Percentiles rank a stretch among this genome's conserved stretches.
These are phyloP conservation scores for Cadophora malorum DNA, from an alignment of 2,329 filamentous ascomycete genomes.

Conservation along the genomic window DNA sequence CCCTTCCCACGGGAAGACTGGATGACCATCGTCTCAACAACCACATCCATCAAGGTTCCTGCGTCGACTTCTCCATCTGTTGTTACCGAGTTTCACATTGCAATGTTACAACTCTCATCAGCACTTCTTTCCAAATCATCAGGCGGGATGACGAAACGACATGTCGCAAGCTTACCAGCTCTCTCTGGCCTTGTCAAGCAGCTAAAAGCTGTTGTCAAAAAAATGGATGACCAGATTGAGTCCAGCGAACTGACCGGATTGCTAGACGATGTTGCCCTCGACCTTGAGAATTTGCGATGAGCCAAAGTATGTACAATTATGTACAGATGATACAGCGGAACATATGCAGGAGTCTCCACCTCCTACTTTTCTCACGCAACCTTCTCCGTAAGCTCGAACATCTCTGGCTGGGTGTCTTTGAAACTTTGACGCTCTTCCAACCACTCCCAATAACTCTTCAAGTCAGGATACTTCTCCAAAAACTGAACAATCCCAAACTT, in stretches of 20 bases:
- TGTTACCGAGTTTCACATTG: conserved; percentile 56
- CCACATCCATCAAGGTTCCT: conserved; percentile 49
- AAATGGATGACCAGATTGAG: conserved; percentile 39
- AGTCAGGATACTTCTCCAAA: conserved; percentile 23
- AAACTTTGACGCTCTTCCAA: conserved; percentile 28
- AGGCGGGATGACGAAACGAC: conserved; percentile 55
- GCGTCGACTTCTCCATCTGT: conserved; percentile 23
- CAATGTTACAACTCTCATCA: conserved; percentile 61
- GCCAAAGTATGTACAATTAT: background rate
- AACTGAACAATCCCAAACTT: conserved; percentile 28
- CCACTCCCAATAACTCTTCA: conserved; percentile 29
- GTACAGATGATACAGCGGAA: too few species aligned
- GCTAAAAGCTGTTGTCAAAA: conserved; percentile 44
- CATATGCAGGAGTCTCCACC: background rate
- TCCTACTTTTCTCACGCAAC: conserved; percentile 17
- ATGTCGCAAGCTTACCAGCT: conserved; percentile 57
- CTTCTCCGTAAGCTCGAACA: conserved; percentile 33
- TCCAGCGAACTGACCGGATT: conserved; percentile 49
- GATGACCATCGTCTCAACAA: conserved; percentile 60
- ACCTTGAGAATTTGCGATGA: background rate
- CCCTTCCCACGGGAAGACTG: conserved; percentile 57
- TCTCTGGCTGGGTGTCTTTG: conserved; percentile 24
- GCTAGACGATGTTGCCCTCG: conserved; percentile 49
- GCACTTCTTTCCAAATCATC: conserved; percentile 56
- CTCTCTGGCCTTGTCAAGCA: conserved; percentile 56